Conservation (phyloP, 306 rosid species). For the Arachis stenosperma region DNA sequence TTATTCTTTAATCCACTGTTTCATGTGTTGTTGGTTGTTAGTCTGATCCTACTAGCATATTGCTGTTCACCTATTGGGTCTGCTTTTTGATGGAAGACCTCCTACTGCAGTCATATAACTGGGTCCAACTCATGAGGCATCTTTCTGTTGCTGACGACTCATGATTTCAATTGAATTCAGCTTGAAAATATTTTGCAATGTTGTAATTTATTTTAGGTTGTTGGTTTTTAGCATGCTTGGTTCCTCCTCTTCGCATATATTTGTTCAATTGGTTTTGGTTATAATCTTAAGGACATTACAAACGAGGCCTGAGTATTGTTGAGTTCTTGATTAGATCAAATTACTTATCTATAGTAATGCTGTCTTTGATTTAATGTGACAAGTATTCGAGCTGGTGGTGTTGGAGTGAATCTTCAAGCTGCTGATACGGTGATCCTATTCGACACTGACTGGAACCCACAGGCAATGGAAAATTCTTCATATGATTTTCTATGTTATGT, state of each 20-base stretch:
- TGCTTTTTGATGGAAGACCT: constrained; percentile 7
- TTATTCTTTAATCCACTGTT: neutral
- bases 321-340: constrained; percentile 6
- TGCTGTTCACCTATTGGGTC: constrained; percentile 9
- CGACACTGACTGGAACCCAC: constrained; percentile 99
- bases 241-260: neutral
- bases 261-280: constrained; percentile 12
- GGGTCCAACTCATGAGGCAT: constrained; percentile 9
- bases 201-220: constrained; percentile 1
- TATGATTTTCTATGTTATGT: constrained; percentile 22
- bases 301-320: constrained; percentile 8
- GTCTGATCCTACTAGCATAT: neutral
- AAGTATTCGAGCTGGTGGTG: constrained; percentile 99
- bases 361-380: constrained; percentile 42
- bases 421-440: constrained; percentile 97
- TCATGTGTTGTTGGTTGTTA: neutral
- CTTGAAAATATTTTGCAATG: neutral
- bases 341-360: constrained; percentile 39
- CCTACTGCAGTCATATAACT: constrained; percentile 1
- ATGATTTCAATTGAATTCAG: neutral
- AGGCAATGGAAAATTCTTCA: constrained; percentile 55
- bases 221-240: neutral
- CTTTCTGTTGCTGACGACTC: constrained; percentile 10
- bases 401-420: constrained; percentile 99
- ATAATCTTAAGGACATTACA: constrained; percentile 13